Evolutionary conservation across 2,329 filamentous ascomycete genomes (phyloP).

Genomic region (Hymenoscyphus salicellus): DNA sequence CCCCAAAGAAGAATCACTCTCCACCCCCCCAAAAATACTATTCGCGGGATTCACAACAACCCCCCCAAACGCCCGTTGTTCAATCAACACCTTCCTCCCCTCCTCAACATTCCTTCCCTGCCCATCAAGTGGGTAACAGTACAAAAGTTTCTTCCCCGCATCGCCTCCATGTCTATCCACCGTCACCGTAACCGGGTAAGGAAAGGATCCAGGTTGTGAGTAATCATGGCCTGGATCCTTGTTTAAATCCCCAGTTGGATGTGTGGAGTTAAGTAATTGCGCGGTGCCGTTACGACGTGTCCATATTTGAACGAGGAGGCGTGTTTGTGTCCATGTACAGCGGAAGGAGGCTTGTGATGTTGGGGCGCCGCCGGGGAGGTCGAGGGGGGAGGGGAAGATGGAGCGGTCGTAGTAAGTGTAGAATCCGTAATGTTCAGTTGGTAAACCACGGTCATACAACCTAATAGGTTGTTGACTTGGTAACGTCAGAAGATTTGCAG

Average conservation of each 20-base stretch:
- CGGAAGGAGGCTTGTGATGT: slow-evolving; percentile 53
- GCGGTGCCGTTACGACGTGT: slow-evolving; percentile 50
- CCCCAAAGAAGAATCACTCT: slow-evolving; percentile 48
- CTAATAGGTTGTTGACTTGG: slow-evolving; percentile 74
- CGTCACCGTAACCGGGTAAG: slow-evolving; percentile 60
- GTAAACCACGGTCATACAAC: slow-evolving; percentile 77
- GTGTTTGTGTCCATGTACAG: slow-evolving; percentile 58
- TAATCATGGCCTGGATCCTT: slow-evolving; percentile 31
- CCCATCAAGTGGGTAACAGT: slow-evolving; percentile 50
- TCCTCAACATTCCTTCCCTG: slow-evolving; percentile 45
- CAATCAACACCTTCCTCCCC: slow-evolving; percentile 46
- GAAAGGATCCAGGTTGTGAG: slow-evolving; percentile 54
- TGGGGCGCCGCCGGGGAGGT: slow-evolving; percentile 53
- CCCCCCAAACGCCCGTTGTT: slow-evolving; percentile 51
- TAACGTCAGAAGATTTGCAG: slow-evolving; percentile 69
- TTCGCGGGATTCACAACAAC: slow-evolving; percentile 51
- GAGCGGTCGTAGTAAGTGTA: slow-evolving; percentile 88
- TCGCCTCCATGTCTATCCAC: slow-evolving; percentile 63
- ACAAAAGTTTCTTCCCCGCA: slow-evolving; percentile 50
- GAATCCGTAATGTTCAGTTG: slow-evolving; percentile 87
- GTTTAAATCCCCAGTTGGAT: slow-evolving; percentile 15
- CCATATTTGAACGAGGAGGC: slow-evolving; percentile 65
- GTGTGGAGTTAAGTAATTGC: slow-evolving; percentile 38
- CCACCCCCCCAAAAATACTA: slow-evolving; percentile 33
- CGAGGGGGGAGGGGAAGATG: slow-evolving; percentile 60